Evolutionary conservation across 176 grass and related monocot species (phyloP).

Genomic region (Olyra latifolia): DNA sequence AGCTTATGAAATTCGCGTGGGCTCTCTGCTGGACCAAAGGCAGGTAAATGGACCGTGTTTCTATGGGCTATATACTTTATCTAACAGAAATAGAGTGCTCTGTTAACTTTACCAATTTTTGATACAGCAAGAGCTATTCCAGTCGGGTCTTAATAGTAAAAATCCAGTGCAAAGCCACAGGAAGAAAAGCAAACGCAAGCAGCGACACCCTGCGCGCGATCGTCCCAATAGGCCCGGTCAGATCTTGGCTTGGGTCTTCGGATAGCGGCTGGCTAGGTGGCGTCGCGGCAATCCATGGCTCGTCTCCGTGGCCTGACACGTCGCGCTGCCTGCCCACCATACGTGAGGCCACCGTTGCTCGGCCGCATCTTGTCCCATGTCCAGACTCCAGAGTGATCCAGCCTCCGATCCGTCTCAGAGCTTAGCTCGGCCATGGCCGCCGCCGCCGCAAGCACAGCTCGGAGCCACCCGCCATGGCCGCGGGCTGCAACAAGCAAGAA

Average conservation of each 20-base stretch:
- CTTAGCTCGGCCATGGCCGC: constrained; percentile 19
- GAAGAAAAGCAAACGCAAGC: too few relatives aligned
- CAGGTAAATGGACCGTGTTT: too few relatives aligned
- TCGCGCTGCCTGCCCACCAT: background rate
- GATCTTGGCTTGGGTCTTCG: background rate
- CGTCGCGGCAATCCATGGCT: background rate
- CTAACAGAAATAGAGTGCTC: too few relatives aligned
- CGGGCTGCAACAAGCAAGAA: background rate
- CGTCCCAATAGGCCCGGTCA: background rate
- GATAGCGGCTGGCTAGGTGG: background rate
- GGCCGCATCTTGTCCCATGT: background rate
- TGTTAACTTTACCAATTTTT: too few relatives aligned
- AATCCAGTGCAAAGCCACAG: too few relatives aligned
- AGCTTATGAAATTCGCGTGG: too few relatives aligned
- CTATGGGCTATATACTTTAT: too few relatives aligned
- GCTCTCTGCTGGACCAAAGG: too few relatives aligned
- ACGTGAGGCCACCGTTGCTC: constrained; percentile 19
- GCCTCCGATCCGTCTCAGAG: background rate
- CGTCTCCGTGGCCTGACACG: background rate
- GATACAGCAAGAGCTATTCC: too few relatives aligned
- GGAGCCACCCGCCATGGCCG: background rate
- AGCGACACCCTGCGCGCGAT: too few relatives aligned
- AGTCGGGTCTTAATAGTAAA: too few relatives aligned
- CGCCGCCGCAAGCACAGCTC: background rate
- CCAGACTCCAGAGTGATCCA: background rate